Evolutionary conservation across 768 basidiomycete species (phyloP), one percentile per base, ranked within the genome.

Genomic region (Rhodotorula kratochvilovae): DNA sequence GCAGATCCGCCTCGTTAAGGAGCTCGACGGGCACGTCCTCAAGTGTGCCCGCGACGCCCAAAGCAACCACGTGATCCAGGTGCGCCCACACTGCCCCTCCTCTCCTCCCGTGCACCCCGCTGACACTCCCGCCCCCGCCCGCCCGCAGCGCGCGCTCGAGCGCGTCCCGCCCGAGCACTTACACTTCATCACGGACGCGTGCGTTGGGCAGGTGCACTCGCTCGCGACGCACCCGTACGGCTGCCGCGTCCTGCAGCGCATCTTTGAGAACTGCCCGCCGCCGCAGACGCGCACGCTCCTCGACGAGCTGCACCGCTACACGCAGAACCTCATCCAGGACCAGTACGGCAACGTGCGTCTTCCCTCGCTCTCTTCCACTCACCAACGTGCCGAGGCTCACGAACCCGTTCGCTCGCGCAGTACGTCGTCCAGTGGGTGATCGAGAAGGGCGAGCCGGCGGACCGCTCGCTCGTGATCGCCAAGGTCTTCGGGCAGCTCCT

Each of bases 381-480:
- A 7, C 25, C 43, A 21, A 21, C 15, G 45, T 5, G 19, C 48
- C 12, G 25, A 54, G 33, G n/a, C 11, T 13, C 27, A 13, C 12
- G 43, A 19, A 2, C 29, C 27, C 23, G 54, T n/a, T 8, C 23
- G 11, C 2, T 35, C 12, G 35, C 12, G 35, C 63, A 71, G 79
- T 97, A 96, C 81, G 95, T 98, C 45, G 86, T 96, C 59, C 95
- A 98, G 80, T 95, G 90, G 79, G 85, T 98, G 66, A 85, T 98
- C 43, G 90, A 92, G 78, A 85, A 89, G 75, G 92, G 93, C 11
- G 83, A 84, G 66, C 83, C 84, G 1, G 84, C 86, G 21, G 94
- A 97, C 78, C 86, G 85, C 62, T 82, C 83, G 5, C 81, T 84
- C 66, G 85, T 96, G 48, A 83, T 92, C 66, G 80, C 82, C 23